These are phyloP conservation scores for Zelonia costaricensis DNA, from an alignment of 208 protist genomes.

Conservation along the genomic window DNA sequence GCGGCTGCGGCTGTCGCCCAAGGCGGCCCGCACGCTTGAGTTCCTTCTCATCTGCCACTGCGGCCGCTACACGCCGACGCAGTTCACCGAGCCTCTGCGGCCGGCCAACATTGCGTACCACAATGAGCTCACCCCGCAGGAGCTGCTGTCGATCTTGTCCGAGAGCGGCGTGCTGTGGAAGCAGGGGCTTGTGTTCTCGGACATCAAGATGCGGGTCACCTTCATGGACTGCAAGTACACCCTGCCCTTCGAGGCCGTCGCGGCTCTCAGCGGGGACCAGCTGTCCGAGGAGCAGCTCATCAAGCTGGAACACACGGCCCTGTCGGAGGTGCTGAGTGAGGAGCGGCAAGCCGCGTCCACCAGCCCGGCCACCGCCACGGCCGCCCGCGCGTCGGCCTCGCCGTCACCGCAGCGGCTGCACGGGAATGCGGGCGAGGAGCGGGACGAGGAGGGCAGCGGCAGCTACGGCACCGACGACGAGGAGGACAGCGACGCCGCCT, in stretches of 20 bases:
- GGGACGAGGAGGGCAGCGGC: conserved; percentile 3
- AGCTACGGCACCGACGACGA: conserved; percentile 6
- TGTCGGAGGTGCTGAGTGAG: conserved; percentile 75
- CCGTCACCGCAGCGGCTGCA: not conserved
- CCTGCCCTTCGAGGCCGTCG: conserved; percentile 78
- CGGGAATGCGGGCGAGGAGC: not conserved
- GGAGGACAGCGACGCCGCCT: conserved; percentile 4
- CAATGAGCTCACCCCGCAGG: conserved; percentile 59
- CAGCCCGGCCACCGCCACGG: not conserved
- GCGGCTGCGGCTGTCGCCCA: conserved; percentile 48
- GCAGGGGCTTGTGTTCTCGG: conserved; percentile 72
- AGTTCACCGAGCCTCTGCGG: conserved; percentile 24
- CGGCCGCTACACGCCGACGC: conserved; percentile 34
- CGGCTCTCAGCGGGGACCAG: conserved; percentile 70
- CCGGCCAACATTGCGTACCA: conserved; percentile 58
- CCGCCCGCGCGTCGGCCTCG: conserved; percentile 4
- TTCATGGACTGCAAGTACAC: conserved; percentile 71
- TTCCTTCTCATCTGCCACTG: conserved; percentile 84
- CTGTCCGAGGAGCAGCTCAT: conserved; percentile 88
- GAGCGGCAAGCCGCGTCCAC: conserved; percentile 11
- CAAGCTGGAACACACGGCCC: conserved; percentile 89
- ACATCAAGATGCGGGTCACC: conserved; percentile 47
- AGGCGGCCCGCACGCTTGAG: conserved; percentile 54
- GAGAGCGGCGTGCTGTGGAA: conserved; percentile 81
- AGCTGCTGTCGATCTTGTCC: conserved; percentile 74